Percentiles rank a stretch among this genome's conserved stretches.
Evolutionary conservation across 1,139 yeast species (phyloP).

Genomic region (Debaryomycetaceae sp.): DNA sequence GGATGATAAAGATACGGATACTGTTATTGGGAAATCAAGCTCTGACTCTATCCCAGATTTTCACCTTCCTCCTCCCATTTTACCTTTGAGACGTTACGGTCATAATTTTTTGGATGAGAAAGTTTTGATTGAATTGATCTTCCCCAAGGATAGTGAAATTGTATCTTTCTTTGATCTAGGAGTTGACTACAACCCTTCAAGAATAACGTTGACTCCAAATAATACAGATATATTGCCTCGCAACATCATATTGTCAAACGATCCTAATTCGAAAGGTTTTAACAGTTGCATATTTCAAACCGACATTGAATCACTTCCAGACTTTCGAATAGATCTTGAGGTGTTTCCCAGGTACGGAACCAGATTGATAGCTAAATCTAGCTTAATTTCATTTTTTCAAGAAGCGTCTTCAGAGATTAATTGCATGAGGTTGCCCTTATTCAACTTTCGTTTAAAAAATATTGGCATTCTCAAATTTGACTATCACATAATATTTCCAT

Average conservation of each 20-base stretch:
- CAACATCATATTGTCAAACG: slow-evolving; percentile 73
- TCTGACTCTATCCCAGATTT: slow-evolving; percentile 83
- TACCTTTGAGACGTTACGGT: slow-evolving; percentile 90
- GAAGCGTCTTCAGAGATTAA: slow-evolving; percentile 44
- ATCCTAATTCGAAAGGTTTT: slow-evolving; percentile 57
- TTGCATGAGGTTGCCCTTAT: slow-evolving; percentile 64
- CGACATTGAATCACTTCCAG: slow-evolving; percentile 61
- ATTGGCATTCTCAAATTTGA: slow-evolving; percentile 78
- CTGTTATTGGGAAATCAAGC: slow-evolving; percentile 25
- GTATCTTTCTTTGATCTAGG: slow-evolving; percentile 49
- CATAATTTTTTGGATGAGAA: slow-evolving; percentile 91
- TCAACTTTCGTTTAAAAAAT: slow-evolving; percentile 76
- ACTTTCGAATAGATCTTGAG: slow-evolving; percentile 83
- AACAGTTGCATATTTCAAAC: slow-evolving; percentile 78
- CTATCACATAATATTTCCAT: slow-evolving; percentile 87
- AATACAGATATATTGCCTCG: slow-evolving; percentile 78
- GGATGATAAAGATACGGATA: neutral
- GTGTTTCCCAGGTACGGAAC: slow-evolving; percentile 95
- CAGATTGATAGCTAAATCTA: slow-evolving; percentile 81
- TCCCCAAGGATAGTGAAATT: slow-evolving; percentile 53
- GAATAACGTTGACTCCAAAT: slow-evolving; percentile 72
- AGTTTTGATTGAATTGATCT: slow-evolving; percentile 72
- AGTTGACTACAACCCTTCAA: slow-evolving; percentile 46
- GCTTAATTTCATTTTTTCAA: slow-evolving; percentile 61
- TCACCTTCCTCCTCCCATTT: slow-evolving; percentile 91